A percentile compares a stretch with the other conserved stretches of the same genome.
These are phyloP conservation scores for Tylopilus sp. DNA, from an alignment of 768 basidiomycete species.

Conservation along the genomic window DNA sequence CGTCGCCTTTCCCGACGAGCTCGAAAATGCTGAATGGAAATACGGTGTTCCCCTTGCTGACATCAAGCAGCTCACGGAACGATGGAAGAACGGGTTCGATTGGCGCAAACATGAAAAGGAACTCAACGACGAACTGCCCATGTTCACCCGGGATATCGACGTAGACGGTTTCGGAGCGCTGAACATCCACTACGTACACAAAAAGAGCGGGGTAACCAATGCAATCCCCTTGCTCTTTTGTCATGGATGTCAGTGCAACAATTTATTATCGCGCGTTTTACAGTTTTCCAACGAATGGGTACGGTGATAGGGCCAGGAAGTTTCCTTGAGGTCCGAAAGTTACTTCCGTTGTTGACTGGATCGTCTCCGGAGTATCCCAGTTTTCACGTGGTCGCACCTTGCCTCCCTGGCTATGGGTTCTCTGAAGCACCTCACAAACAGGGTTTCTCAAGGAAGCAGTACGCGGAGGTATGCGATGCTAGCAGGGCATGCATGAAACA, in stretches of 20 bases:
- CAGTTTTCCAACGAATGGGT: too few species aligned
- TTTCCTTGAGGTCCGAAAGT: slow-evolving; percentile 46
- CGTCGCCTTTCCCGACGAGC: slow-evolving; percentile 52
- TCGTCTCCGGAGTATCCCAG: slow-evolving; percentile 43
- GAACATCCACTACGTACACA: slow-evolving; percentile 58
- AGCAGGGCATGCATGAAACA: too few species aligned
- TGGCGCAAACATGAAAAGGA: slow-evolving; percentile 51
- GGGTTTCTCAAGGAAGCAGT: slow-evolving; percentile 53
- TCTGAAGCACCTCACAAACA: slow-evolving; percentile 52
- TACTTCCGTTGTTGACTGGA: slow-evolving; percentile 49
- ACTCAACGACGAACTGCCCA: slow-evolving; percentile 51
- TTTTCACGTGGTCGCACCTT: slow-evolving; percentile 60
- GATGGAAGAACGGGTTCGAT: slow-evolving; percentile 53
- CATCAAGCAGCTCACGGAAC: slow-evolving; percentile 42
- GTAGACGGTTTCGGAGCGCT: slow-evolving; percentile 46
- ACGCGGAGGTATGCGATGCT: slow-evolving; percentile 47
- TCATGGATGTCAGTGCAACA: slow-evolving; percentile 48
- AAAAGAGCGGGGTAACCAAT: slow-evolving; percentile 39
- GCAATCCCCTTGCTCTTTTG: slow-evolving; percentile 60
- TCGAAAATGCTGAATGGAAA: slow-evolving; percentile 47
- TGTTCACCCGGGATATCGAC: slow-evolving; percentile 50
- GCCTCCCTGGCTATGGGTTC: slow-evolving; percentile 61
- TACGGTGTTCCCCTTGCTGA: slow-evolving; percentile 54
- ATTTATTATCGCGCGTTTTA: too few species aligned
- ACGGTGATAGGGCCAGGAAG: slow-evolving; percentile 48